Conservation (phyloP, 495 filamentous ascomycete genomes). For the Penicillium samsonianum region DNA sequence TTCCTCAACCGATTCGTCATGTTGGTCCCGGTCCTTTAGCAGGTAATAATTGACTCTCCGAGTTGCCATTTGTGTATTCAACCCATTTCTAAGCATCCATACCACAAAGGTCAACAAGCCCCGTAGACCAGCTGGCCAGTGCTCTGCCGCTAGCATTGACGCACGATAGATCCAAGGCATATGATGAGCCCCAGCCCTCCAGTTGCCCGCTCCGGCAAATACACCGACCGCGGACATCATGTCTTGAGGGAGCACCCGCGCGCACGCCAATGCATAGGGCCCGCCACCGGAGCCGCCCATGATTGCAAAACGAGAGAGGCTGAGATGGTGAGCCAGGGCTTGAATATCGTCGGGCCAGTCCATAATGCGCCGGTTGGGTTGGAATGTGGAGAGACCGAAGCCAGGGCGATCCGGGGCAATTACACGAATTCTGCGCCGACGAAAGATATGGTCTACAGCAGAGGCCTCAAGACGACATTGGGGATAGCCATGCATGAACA, state of each 20-base stretch:
- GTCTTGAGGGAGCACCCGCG: slow-evolving; percentile 31
- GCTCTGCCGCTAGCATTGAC: slow-evolving; percentile 12
- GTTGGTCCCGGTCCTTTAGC: slow-evolving; percentile 2
- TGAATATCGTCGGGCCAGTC: slow-evolving; percentile 46
- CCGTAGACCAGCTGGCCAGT: slow-evolving; percentile 11
- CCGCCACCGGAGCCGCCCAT: slow-evolving; percentile 50
- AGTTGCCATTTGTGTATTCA: slow-evolving; percentile 9
- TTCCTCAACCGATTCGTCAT: slow-evolving; percentile 7
- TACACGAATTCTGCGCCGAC: slow-evolving; percentile 34
- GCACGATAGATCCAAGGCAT: slow-evolving; percentile 12
- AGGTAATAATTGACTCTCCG: slow-evolving; percentile 20
- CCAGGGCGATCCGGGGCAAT: slow-evolving; percentile 47
- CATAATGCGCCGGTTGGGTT: slow-evolving; percentile 36
- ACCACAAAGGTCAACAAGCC: slow-evolving; percentile 2
- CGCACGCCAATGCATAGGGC: slow-evolving; percentile 51
- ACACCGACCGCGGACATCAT: slow-evolving; percentile 38
- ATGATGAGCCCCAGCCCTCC: slow-evolving; percentile 27
- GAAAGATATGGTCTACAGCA: slow-evolving; percentile 26
- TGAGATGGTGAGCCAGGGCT: slow-evolving; percentile 37
- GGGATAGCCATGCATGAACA: slow-evolving; percentile 51
- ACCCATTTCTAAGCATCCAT: slow-evolving; percentile 11
- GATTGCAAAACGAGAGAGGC: slow-evolving; percentile 38
- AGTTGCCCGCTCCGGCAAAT: slow-evolving; percentile 36
- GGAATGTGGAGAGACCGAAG: slow-evolving; percentile 42
- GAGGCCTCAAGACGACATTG: slow-evolving; percentile 44